Evolutionary conservation across 805 yeast genomes (phyloP).

Genomic region (Teunomyces panamensis): DNA sequence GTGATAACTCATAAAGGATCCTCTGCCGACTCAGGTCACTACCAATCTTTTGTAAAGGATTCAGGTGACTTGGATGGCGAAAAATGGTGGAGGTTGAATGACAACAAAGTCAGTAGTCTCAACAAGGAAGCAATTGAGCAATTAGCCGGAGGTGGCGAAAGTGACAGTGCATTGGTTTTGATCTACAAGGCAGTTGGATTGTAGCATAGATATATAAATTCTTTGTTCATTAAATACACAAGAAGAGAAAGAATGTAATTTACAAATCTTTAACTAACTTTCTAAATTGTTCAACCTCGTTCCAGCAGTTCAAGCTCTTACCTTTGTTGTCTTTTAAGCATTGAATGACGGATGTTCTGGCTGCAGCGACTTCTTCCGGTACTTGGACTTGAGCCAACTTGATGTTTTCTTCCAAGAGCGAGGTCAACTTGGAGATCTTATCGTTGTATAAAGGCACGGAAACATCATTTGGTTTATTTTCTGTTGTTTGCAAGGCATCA

Average conservation of each 20-base stretch:
- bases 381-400: slow-evolving; percentile 30
- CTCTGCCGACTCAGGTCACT: slow-evolving; percentile 96
- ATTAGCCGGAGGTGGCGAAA: slow-evolving; percentile 96
- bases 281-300: slow-evolving; percentile 69
- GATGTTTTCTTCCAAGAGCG: slow-evolving; percentile 33
- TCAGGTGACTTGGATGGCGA: slow-evolving; percentile 60
- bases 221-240: not conserved
- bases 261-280: slow-evolving; percentile 49
- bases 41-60: slow-evolving; percentile 84
- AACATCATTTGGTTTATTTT: slow-evolving; percentile 18
- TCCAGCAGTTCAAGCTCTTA: slow-evolving; percentile 77
- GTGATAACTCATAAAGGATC: slow-evolving; percentile 93
- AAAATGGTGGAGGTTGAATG: slow-evolving; percentile 93
- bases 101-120: slow-evolving; percentile 80
- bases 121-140: slow-evolving; percentile 77
- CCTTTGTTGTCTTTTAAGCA: slow-evolving; percentile 65
- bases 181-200: slow-evolving; percentile 81
- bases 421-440: slow-evolving; percentile 37
- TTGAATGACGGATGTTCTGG: slow-evolving; percentile 49
- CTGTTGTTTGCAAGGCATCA: slow-evolving; percentile 32
- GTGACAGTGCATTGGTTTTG: slow-evolving; percentile 89
- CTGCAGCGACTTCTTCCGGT: slow-evolving; percentile 37
- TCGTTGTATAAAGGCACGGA: slow-evolving; percentile 36
- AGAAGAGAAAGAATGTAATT: not conserved
- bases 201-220: slow-evolving; percentile 6